phyloP scores from a whole-genome alignment of 495 filamentous ascomycete species.

The Aspergillus kassunensis region DNA sequence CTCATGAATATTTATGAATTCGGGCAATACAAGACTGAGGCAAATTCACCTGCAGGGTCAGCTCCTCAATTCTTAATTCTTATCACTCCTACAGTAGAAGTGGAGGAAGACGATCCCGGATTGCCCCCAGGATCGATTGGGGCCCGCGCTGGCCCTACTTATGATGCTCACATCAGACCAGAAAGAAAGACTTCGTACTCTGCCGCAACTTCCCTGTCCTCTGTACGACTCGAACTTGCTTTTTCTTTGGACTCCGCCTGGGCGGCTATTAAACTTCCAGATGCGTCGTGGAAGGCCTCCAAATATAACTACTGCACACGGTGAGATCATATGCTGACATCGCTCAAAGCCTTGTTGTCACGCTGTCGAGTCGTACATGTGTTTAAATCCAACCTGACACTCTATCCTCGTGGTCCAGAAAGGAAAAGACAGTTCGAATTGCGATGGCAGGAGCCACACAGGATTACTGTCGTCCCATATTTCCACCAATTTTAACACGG shows the following conservation, averaged over 20 bases:
- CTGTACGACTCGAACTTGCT: conserved; percentile 1
- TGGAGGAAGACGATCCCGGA: background rate
- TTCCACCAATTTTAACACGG: conserved; percentile 13
- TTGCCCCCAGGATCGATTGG: conserved; percentile 3
- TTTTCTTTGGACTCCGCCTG: background rate
- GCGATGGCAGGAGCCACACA: background rate
- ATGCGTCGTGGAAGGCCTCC: conserved; percentile 10
- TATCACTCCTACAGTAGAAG: background rate
- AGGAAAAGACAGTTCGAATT: background rate
- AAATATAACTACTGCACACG: background rate
- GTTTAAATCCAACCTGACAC: background rate
- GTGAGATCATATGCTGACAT: conserved; percentile 4
- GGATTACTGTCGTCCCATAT: background rate
- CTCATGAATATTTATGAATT: too few species aligned
- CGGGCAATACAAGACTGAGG: conserved; percentile 1
- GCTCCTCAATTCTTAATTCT: background rate
- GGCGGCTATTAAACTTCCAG: conserved; percentile 11
- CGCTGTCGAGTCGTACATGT: conserved; percentile 3
- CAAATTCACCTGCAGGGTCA: background rate
- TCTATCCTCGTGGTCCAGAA: background rate
- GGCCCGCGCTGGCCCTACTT: background rate
- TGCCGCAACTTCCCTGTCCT: background rate
- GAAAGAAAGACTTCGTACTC: background rate
- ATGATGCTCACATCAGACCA: conserved; percentile 6
- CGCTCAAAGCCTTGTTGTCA: background rate